Evolutionary conservation across 2,329 filamentous ascomycete genomes (phyloP).

Genomic region (Neofusicoccum ribis): DNA sequence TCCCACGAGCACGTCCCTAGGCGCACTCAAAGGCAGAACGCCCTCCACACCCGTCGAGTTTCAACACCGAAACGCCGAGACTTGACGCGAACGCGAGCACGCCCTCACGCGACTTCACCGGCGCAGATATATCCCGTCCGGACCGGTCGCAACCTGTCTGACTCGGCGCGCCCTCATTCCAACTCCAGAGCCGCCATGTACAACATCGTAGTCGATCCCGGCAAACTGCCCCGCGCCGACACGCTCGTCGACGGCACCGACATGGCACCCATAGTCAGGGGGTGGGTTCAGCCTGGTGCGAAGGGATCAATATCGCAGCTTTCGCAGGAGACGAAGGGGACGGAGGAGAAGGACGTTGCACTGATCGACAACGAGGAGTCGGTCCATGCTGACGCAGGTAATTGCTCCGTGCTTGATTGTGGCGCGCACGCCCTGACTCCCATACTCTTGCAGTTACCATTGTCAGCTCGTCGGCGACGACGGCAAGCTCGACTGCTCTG

Average conservation of each 20-base stretch:
- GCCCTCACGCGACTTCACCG: not conserved
- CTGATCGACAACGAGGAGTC: not conserved
- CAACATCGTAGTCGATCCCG: not conserved
- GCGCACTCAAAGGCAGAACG: not conserved
- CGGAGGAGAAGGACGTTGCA: conserved; percentile 9
- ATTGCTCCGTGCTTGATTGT: conserved; percentile 11
- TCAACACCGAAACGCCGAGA: not conserved
- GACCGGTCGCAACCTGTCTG: not conserved
- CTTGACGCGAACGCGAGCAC: not conserved
- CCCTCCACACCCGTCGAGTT: not conserved
- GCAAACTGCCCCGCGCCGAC: not conserved
- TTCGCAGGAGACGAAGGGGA: conserved; percentile 10
- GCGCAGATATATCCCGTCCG: not conserved
- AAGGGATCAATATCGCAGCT: not conserved
- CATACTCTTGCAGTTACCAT: conserved; percentile 6
- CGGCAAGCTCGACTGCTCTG: conserved; percentile 5
- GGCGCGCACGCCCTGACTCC: conserved; percentile 10
- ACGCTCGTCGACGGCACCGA: not conserved
- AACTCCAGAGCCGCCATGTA: not conserved
- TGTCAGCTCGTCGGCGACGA: conserved; percentile 1
- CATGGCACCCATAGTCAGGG: conserved; percentile 7
- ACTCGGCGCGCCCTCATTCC: not conserved
- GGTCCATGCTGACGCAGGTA: conserved; percentile 11
- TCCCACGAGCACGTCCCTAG: not conserved
- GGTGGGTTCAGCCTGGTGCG: not conserved